phyloP scores from a whole-genome alignment of 1,139 yeast genomes.

The Debaryomyces sp. region DNA sequence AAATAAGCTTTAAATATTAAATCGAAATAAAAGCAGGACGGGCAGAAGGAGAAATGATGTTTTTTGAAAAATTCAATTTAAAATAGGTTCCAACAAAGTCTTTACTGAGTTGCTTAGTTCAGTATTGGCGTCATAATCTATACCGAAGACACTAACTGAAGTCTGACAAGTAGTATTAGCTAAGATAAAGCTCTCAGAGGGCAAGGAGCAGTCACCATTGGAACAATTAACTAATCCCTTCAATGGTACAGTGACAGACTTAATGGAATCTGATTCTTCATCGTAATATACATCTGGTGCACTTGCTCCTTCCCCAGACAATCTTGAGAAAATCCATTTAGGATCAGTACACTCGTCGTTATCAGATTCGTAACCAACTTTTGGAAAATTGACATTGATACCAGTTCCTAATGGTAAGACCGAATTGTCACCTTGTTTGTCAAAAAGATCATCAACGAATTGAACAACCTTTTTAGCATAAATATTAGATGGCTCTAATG shows the following conservation, averaged over 20 bases:
- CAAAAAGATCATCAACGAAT: conserved; percentile 40
- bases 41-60: background rate
- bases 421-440: conserved; percentile 20
- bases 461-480: conserved; percentile 42
- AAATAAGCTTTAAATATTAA: background rate
- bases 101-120: conserved; percentile 29
- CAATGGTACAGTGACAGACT: conserved; percentile 11
- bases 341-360: conserved; percentile 39
- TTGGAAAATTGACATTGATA: conserved; percentile 51
- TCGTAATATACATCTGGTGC: conserved; percentile 32
- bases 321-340: conserved; percentile 38
- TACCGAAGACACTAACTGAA: conserved; percentile 41
- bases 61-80: background rate
- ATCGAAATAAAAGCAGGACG: background rate
- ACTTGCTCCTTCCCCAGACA: conserved; percentile 39
- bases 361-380: conserved; percentile 37
- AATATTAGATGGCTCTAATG: conserved; percentile 39
- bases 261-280: conserved; percentile 13
- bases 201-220: conserved; percentile 41
- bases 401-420: conserved; percentile 49
- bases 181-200: conserved; percentile 34
- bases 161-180: conserved; percentile 30
- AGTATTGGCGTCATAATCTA: conserved; percentile 45
- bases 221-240: conserved; percentile 28
- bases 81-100: conserved; percentile 19